These are phyloP conservation scores for Rutidosis leptorrhynchoides DNA, from an alignment of 129 eudicot genomes.

Conservation along the genomic window DNA sequence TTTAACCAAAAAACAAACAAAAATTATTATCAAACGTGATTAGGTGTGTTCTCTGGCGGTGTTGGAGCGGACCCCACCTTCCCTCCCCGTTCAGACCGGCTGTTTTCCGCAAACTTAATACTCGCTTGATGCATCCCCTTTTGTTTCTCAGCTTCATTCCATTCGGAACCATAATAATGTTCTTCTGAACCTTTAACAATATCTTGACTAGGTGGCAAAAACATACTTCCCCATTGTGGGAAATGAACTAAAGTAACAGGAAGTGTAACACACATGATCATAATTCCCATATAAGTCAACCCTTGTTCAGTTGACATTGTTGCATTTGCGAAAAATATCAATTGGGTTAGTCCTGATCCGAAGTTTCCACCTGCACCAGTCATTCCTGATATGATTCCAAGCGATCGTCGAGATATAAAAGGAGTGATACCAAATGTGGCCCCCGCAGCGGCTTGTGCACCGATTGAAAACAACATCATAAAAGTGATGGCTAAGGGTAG, in stretches of 20 bases:
- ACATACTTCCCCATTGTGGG: constrained; percentile 32
- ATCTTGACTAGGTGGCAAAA: constrained; percentile 16
- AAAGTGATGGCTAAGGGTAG: constrained; percentile 53
- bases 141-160: constrained; percentile 18
- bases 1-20: background rate
- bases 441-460: constrained; percentile 91
- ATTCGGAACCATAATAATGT: constrained; percentile 21
- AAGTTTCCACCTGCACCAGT: constrained; percentile 91
- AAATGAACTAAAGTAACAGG: constrained; percentile 50
- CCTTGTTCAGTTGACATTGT: constrained; percentile 49
- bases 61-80: constrained; percentile 44
- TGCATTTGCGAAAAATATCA: constrained; percentile 59
- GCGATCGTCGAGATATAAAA: constrained; percentile 70
- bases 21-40: constrained; percentile 10
- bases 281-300: constrained; percentile 61
- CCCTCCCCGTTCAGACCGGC: constrained; percentile 62
- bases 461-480: constrained; percentile 75
- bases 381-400: constrained; percentile 77
- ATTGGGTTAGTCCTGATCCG: constrained; percentile 70
- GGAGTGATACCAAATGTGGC: constrained; percentile 90
- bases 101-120: constrained; percentile 54
- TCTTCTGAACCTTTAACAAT: constrained; percentile 22
- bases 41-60: constrained; percentile 27
- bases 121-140: constrained; percentile 30
- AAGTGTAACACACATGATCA: constrained; percentile 52